A percentile compares a stretch with the other conserved stretches of the same genome.
Evolutionary conservation across 768 basidiomycete species (phyloP).

Genomic region (Calvatia gigantea): DNA sequence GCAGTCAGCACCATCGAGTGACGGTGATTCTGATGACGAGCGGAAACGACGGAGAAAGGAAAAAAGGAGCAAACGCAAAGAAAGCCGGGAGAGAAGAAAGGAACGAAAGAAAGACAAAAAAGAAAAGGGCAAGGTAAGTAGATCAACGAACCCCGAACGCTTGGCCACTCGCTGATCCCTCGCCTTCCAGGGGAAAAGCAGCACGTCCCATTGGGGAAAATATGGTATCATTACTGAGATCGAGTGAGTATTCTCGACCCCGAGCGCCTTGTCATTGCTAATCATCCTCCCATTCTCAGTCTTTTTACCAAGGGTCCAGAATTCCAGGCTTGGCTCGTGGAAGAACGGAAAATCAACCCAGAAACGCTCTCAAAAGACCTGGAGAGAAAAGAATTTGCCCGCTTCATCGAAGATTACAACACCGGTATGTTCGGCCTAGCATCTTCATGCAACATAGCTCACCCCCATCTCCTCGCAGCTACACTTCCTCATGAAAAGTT

Average conservation of each 20-base stretch:
- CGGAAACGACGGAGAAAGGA: slow-evolving; percentile 41
- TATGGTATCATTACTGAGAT: slow-evolving; percentile 82
- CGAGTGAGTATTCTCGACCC: slow-evolving; percentile 59
- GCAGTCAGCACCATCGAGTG: slow-evolving; percentile 34
- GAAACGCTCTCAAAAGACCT: slow-evolving; percentile 86
- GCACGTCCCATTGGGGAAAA: slow-evolving; percentile 81
- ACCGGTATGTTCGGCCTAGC: slow-evolving; percentile 47
- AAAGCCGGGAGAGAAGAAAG: slow-evolving; percentile 35
- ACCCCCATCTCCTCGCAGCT: slow-evolving; percentile 38
- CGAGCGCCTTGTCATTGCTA: background rate
- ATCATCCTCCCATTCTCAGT: slow-evolving; percentile 34
- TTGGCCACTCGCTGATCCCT: background rate
- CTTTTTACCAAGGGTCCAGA: slow-evolving; percentile 81
- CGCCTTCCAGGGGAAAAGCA: slow-evolving; percentile 19
- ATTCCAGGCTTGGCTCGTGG: slow-evolving; percentile 90
- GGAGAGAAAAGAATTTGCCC: slow-evolving; percentile 79
- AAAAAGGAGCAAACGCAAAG: slow-evolving; percentile 46
- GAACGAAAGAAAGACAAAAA: slow-evolving; percentile 45
- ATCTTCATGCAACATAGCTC: background rate
- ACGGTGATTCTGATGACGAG: slow-evolving; percentile 30
- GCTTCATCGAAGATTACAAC: slow-evolving; percentile 82
- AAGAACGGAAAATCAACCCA: slow-evolving; percentile 88
- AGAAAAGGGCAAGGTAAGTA: slow-evolving; percentile 50
- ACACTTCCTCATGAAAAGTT: slow-evolving; percentile 95
- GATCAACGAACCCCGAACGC: slow-evolving; percentile 14